phyloP scores from a whole-genome alignment of 139 green algal genomes.

The Haematococcus lacustris region DNA sequence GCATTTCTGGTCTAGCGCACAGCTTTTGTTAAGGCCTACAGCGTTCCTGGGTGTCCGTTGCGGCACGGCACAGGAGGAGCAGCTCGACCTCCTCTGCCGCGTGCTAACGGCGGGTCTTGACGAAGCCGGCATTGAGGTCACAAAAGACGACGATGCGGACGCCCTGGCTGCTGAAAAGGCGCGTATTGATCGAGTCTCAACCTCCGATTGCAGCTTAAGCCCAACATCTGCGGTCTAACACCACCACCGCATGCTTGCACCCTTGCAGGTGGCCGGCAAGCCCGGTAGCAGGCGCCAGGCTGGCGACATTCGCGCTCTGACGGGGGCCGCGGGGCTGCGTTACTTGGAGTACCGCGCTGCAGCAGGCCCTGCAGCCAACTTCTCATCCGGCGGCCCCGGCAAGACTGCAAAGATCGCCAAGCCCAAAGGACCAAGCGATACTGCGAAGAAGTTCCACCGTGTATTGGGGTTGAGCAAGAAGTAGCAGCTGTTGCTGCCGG shows the following conservation, averaged over 20 bases:
- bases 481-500: too few species aligned
- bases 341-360: conserved; percentile 65
- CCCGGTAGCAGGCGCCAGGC: conserved; percentile 14
- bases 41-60: too few species aligned
- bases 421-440: background rate
- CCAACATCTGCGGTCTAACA: conserved; percentile 8
- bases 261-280: conserved; percentile 5
- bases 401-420: background rate
- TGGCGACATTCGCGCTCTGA: conserved; percentile 64
- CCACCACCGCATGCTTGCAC: background rate
- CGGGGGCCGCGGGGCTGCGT: conserved; percentile 57
- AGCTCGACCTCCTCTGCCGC: conserved; percentile 67
- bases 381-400: background rate
- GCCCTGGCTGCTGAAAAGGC: too few species aligned
- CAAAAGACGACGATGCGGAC: conserved; percentile 29
- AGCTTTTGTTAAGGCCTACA: too few species aligned
- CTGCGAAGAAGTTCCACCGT: conserved; percentile 2
- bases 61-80: conserved; percentile 36
- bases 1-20: too few species aligned
- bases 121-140: conserved; percentile 57
- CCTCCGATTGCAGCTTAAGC: conserved; percentile 11
- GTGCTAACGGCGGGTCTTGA: conserved; percentile 58
- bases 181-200: too few species aligned
- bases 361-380: background rate
- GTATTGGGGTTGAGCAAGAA: background rate